Evolutionary conservation across 371 early-diverging fungal species (phyloP), one percentile per base, ranked within the genome.

Genomic region (Mycotypha africana): DNA sequence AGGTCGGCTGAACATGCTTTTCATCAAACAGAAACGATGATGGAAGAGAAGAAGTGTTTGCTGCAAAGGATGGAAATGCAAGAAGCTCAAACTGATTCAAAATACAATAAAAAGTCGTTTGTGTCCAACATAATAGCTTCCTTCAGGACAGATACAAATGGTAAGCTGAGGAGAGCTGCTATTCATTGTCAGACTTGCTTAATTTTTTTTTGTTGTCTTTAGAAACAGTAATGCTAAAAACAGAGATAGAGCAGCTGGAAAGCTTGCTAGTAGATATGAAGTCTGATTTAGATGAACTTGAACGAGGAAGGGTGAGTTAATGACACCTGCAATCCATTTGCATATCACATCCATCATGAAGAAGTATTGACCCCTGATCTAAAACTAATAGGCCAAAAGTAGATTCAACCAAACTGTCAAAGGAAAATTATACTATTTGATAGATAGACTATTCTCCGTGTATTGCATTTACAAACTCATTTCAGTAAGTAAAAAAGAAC

Each of bases 381-480:
- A n/a, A n/a, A n/a, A n/a, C n/a, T n/a, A 4, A 36, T 23, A 83
- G 84, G 71, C 79, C 17, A 78, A 81, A 16, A 62, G 78, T 45
- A 67, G 74, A 36, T 76, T 76, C 24, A 74, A 90, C 10, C 65
- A 77, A 47, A 93, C 96, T 7, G 76, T 79, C 67, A 70, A 80
- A 32, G 94, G 96, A 4, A 71, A 84, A 41, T 79, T 81, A 41
- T 79, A 82, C 65, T 89, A 87, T 49, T 32, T 84, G 5, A 47
- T 94, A 45, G 91, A 90, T 16, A 82, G 83, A 45, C 55, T 89
- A 21, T 93, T 97, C 53, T 82, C 91, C 7, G 56, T 83, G 1
- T 95, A 94, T 53, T 97, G 97, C 67, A 49, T 93, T 11, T 94
- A 89, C 73, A 92, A 88, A 49, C 70, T 93, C 20, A 53, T 83